Base-by-base conservation (phyloP, 2,329 filamentous ascomycete species). In the Chlorencoelia australis region DNA sequence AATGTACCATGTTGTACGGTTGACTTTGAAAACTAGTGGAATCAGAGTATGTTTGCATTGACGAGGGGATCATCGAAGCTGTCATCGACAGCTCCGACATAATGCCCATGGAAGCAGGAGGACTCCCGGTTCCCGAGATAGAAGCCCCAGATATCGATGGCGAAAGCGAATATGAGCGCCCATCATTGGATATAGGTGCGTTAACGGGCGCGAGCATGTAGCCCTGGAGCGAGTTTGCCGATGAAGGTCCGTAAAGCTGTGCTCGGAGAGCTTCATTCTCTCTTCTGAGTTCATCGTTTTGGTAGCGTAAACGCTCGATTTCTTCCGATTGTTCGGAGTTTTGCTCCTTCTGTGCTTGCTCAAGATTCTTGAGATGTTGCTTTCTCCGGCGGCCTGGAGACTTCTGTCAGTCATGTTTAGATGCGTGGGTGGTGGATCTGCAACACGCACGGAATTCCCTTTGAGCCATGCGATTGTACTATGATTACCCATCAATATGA, bases 381-480 rank as follows among this genome's bases (percentile, higher is more conserved):
- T 65, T 65, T 35, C 62, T 57, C 41, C 62, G 51, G 41, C 61
- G 60, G 22, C 62, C 62, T 65, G 28, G n/a, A 27, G 8, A 21
- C n/a, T n/a, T n/a, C n/a, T n/a, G n/a, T n/a, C n/a, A 39, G 7
- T 26, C 32, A 33, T 22, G 3, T 39, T 51, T 43, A 50, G 42
- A 32, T 21, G 35, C 24, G 18, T 39, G 13, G 19, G 17, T 7
- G 17, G 24, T 35, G 30, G 14, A 29, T 11, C 11, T 35, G 28
- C 19, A 33, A 25, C 26, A 48, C 60, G 46, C 60, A 64, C 61
- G 59, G 44, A 65, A 65, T 45, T 64, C 59, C 45, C 62, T 48
- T 39, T 65, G 62, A 30, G 62, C 62, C 45, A 64, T 59, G 31
- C 61, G 56, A 41, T 65, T 65, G 46, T 58, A 58, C 55, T 58